phyloP scores from a whole-genome alignment of 441 rosid genomes.

The Populus hybrid region DNA sequence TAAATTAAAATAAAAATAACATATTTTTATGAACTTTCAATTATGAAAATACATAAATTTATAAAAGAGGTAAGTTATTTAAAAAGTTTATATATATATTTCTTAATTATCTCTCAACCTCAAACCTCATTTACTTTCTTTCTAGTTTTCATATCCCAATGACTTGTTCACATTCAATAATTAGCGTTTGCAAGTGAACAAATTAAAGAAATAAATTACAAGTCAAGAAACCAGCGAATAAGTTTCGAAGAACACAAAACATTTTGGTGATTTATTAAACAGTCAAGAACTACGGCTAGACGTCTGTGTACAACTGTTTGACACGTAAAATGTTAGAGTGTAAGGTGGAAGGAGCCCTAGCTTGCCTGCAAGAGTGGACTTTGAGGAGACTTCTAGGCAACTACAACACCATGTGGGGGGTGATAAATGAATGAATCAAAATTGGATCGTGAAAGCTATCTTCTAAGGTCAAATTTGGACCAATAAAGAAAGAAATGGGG shows the following conservation, averaged over 20 bases:
- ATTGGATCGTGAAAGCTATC: neutral
- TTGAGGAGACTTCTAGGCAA: slow-evolving; percentile 29
- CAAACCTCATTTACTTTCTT: neutral
- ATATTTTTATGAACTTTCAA: too few species aligned
- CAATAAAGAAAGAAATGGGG: neutral
- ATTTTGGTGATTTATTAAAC: neutral
- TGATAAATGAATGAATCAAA: neutral
- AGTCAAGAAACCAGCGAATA: neutral
- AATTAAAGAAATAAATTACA: neutral
- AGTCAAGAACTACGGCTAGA: slow-evolving; percentile 47
- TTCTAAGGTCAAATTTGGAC: slow-evolving; percentile 19
- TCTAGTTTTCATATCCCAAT: neutral
- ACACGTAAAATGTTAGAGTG: slow-evolving; percentile 25
- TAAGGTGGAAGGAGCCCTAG: neutral
- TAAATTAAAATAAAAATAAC: too few species aligned
- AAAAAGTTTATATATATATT: too few species aligned
- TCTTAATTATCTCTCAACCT: neutral
- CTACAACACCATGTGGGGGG: slow-evolving; percentile 13
- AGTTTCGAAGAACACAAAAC: neutral
- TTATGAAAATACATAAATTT: too few species aligned
- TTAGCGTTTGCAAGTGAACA: neutral
- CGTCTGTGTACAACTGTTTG: slow-evolving; percentile 12
- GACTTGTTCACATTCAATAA: neutral
- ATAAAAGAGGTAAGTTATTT: too few species aligned
- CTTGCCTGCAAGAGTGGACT: slow-evolving; percentile 18